Evolutionary conservation across 345 rosid genomes (phyloP).

Genomic region (Gynandropsis gynandra): DNA sequence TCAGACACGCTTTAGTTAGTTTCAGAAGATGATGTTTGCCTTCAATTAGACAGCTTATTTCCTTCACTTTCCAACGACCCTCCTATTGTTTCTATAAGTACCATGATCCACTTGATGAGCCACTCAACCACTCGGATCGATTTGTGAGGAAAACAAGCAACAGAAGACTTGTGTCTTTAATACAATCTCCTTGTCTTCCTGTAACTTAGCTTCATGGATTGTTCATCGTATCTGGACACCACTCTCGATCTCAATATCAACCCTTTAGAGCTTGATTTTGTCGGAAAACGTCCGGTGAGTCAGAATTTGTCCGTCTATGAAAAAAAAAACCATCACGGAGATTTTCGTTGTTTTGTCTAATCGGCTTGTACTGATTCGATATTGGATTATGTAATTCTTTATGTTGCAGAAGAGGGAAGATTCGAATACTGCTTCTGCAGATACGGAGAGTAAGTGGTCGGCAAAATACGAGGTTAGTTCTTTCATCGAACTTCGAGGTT

Average conservation of each 20-base stretch:
- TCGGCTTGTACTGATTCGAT: not conserved
- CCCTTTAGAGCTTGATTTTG: conserved; percentile 19
- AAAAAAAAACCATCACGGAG: not conserved
- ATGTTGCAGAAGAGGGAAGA: conserved; percentile 32
- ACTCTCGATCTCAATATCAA: conserved; percentile 57
- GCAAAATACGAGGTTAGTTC: conserved; percentile 37
- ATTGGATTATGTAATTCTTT: conserved; percentile 9
- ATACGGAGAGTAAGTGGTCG: conserved; percentile 18
- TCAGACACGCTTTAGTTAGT: too few species aligned
- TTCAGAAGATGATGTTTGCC: too few species aligned
- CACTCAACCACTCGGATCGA: conserved; percentile 31
- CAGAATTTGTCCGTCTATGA: not conserved
- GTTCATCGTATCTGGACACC: conserved; percentile 35
- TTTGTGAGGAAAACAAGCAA: conserved; percentile 24
- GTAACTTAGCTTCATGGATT: conserved; percentile 17
- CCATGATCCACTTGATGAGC: not conserved
- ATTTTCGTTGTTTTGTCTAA: not conserved
- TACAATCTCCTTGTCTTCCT: conserved; percentile 9
- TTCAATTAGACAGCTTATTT: too few species aligned
- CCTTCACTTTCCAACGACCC: conserved; percentile 30
- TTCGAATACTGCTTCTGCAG: conserved; percentile 12
- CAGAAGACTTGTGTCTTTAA: conserved; percentile 10
- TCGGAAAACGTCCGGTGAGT: conserved; percentile 39
- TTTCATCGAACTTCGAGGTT: conserved; percentile 19
- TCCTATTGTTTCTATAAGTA: conserved; percentile 17